Evolutionary conservation across 306 rosid species (phyloP).

Genomic region (Cucurbita maxima): DNA sequence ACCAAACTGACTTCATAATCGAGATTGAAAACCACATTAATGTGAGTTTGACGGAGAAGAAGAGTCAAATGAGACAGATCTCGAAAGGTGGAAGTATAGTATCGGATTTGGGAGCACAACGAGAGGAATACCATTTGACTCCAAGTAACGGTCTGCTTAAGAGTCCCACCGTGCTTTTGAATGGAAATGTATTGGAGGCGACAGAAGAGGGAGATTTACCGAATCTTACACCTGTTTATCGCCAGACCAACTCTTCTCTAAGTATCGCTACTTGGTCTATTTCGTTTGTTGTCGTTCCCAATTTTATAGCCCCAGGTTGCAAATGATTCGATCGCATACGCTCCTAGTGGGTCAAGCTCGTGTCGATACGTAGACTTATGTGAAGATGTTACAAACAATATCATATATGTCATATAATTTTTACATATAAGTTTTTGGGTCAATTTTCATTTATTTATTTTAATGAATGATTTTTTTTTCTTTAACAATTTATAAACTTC

Average conservation of each 20-base stretch:
- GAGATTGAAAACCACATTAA: conserved; percentile 10
- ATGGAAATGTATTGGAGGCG: conserved; percentile 41
- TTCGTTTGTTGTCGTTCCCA: background rate
- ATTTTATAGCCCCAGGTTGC: background rate
- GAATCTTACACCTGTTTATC: background rate
- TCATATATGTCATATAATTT: too few species aligned
- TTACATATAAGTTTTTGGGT: too few species aligned
- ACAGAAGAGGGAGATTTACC: conserved; percentile 47
- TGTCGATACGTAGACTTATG: too few species aligned
- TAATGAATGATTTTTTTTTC: too few species aligned
- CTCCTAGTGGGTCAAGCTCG: too few species aligned
- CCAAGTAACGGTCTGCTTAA: conserved; percentile 23
- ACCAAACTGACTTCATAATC: conserved; percentile 17
- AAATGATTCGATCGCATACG: background rate
- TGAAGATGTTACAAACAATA: too few species aligned
- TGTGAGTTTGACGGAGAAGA: background rate
- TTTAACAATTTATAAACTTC: too few species aligned
- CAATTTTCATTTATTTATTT: too few species aligned
- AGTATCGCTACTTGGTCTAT: background rate
- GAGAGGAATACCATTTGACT: conserved; percentile 73
- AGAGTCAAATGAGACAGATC: background rate
- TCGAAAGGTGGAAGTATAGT: too few species aligned
- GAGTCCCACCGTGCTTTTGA: conserved; percentile 47
- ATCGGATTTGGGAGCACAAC: too few species aligned
- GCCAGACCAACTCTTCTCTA: background rate